Conservation (phyloP, 176 grass and related monocot genomes). For the Oryza meyeriana region DNA sequence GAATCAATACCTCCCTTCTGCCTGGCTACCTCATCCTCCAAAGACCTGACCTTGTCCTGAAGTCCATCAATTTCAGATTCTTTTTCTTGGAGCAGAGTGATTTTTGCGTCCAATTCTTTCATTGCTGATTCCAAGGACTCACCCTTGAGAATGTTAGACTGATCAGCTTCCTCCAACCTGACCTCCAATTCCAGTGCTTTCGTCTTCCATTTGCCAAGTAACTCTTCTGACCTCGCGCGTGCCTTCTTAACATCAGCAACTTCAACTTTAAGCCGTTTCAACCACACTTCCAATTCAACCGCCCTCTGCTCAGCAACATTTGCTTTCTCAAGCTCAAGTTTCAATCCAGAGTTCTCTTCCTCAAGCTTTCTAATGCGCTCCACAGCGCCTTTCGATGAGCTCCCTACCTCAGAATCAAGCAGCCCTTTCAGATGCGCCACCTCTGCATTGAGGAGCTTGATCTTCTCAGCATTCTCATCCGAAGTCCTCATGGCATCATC, state of each 20-base stretch:
- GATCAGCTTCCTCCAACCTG: constrained; percentile 64
- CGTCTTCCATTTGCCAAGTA: constrained; percentile 55
- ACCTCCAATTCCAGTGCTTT: constrained; percentile 55
- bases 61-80: constrained; percentile 54
- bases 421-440: constrained; percentile 48
- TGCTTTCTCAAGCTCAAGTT: constrained; percentile 52
- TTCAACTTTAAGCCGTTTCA: constrained; percentile 42
- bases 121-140: constrained; percentile 55
- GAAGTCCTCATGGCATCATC: constrained; percentile 55
- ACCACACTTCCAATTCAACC: constrained; percentile 43
- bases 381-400: constrained; percentile 29
- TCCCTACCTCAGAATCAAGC: constrained; percentile 52
- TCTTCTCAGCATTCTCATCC: constrained; percentile 56
- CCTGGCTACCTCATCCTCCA: constrained; percentile 61
- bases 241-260: constrained; percentile 48
- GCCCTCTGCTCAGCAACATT: constrained; percentile 46
- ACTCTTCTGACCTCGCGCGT: constrained; percentile 21
- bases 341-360: constrained; percentile 39
- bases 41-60: constrained; percentile 55
- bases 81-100: constrained; percentile 51
- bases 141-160: constrained; percentile 49
- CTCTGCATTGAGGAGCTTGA: constrained; percentile 54
- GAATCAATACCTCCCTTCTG: constrained; percentile 44
- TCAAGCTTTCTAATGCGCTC: constrained; percentile 48
- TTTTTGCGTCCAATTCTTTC: constrained; percentile 65